These are phyloP conservation scores for Avena atlantica DNA, from an alignment of 176 grass and related monocot species.

Conservation along the genomic window DNA sequence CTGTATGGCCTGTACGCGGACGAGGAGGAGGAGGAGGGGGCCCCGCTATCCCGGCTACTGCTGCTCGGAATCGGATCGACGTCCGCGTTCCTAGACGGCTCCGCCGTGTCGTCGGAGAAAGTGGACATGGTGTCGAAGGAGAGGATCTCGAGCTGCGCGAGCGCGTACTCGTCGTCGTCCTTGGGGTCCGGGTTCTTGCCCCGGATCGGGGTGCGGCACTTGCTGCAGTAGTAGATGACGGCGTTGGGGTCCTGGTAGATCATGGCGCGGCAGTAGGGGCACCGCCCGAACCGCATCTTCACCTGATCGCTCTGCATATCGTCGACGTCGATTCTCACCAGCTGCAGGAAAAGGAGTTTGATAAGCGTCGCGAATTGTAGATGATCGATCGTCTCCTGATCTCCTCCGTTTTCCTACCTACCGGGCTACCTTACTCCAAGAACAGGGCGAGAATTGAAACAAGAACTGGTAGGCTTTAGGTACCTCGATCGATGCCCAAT, in stretches of 20 bases:
- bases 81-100: background rate
- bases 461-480: background rate
- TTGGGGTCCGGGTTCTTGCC: constrained; percentile 56
- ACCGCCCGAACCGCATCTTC: constrained; percentile 63
- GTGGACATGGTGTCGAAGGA: constrained; percentile 50
- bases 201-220: constrained; percentile 63
- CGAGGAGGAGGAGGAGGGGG: constrained; percentile 6
- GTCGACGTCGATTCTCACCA: background rate
- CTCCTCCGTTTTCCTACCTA: background rate
- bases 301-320: constrained; percentile 52
- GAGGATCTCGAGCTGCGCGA: constrained; percentile 66
- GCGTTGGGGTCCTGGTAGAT: constrained; percentile 66
- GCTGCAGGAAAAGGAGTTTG: constrained; percentile 15
- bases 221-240: constrained; percentile 67
- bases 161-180: constrained; percentile 54
- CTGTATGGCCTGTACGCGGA: constrained; percentile 31
- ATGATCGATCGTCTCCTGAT: background rate
- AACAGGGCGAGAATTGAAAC: background rate
- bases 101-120: constrained; percentile 54
- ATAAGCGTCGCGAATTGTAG: background rate
- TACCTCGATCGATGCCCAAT: background rate
- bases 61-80: background rate
- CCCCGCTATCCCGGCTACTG: background rate
- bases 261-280: constrained; percentile 70
- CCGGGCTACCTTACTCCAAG: background rate